phyloP scores from a whole-genome alignment of 2,329 filamentous ascomycete species.

The Alternaria brassicicola region DNA sequence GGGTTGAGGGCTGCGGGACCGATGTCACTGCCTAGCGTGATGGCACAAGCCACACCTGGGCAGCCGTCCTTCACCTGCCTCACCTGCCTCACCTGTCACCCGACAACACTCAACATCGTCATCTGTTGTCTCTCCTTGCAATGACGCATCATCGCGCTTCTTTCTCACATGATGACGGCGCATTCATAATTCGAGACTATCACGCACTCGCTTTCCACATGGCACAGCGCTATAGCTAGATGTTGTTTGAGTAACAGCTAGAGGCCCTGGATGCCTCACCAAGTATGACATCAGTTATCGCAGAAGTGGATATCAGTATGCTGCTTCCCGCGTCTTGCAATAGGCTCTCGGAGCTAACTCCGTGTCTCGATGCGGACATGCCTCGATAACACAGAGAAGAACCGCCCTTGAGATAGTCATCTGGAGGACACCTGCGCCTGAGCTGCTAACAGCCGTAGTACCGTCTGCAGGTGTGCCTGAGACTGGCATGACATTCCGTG shows the following conservation, averaged over 20 bases:
- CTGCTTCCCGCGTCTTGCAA: not conserved
- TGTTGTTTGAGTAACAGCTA: not conserved
- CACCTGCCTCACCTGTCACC: not conserved
- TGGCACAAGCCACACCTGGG: not conserved
- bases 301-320: not conserved
- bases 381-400: not conserved
- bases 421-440: not conserved
- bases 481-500: not conserved
- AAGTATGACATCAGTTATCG: not conserved
- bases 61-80: not conserved
- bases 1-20: slow-evolving; percentile 1
- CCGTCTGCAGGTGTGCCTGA: not conserved
- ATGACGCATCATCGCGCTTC: not conserved
- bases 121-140: not conserved
- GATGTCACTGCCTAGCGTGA: not conserved
- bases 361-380: not conserved
- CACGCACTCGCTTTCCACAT: not conserved
- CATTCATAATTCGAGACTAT: not conserved
- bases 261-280: not conserved
- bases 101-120: slow-evolving; percentile 1
- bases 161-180: not conserved
- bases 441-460: not conserved
- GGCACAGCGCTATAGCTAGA: not conserved
- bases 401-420: not conserved
- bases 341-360: not conserved